These are phyloP conservation scores for Trichoderma cornu-damae DNA, from an alignment of 2,329 filamentous ascomycete genomes.

Conservation along the genomic window DNA sequence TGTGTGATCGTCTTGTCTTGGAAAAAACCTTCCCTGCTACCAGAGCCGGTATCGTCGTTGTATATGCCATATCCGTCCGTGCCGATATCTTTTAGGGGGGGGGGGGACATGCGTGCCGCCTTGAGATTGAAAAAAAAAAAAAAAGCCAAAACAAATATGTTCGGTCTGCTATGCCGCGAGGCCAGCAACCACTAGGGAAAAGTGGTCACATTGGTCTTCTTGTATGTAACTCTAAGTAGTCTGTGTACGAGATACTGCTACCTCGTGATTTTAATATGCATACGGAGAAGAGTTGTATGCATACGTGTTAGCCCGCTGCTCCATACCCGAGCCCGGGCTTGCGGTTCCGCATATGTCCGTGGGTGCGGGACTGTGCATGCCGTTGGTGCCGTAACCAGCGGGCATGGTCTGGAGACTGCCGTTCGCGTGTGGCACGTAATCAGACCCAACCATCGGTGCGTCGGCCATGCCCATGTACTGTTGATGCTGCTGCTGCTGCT, in stretches of 20 bases:
- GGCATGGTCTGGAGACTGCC: constrained; percentile 5
- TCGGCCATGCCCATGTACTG: constrained; percentile 16
- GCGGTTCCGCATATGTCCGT: constrained; percentile 17
- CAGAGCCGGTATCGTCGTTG: background rate
- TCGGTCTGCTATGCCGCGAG: background rate
- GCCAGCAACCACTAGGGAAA: background rate
- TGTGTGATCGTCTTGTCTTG: constrained; percentile 6
- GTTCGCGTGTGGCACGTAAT: constrained; percentile 14
- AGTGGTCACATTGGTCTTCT: constrained; percentile 7
- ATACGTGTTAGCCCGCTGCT: constrained; percentile 15
- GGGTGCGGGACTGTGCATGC: constrained; percentile 17
- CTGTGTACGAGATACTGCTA: background rate
- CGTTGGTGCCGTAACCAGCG: constrained; percentile 10
- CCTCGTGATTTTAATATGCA: constrained; percentile 17
- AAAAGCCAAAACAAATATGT: background rate
- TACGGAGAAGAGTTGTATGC: constrained; percentile 18
- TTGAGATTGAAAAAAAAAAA: background rate
- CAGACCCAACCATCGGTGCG: constrained; percentile 15
- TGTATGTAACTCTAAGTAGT: background rate
- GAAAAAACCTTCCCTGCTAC: background rate
- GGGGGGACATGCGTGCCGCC: background rate
- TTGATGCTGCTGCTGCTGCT: constrained; percentile 6
- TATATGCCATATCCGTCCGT: constrained; percentile 11
- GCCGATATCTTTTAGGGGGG: background rate
- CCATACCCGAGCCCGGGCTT: constrained; percentile 11